A percentile compares a stretch with the other conserved stretches of the same genome.
Evolutionary conservation across 2,329 filamentous ascomycete species (phyloP).

Genomic region (Stagonosporopsis chrysanthemi): DNA sequence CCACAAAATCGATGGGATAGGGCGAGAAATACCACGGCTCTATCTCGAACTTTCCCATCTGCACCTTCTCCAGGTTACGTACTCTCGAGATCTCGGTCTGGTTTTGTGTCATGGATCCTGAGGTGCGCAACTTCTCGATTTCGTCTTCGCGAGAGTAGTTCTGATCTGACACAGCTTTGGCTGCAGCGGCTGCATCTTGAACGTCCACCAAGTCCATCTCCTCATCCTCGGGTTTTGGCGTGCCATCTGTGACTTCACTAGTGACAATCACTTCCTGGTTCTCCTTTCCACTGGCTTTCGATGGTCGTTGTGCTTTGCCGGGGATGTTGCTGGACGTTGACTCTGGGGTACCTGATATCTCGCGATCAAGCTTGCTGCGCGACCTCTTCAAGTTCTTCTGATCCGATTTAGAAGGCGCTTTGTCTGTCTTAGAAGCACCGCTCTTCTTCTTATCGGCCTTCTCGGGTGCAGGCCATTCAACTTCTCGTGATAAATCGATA

Average conservation of each 20-base stretch:
- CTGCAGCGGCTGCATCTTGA: conserved; percentile 59
- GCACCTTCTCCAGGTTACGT: conserved; percentile 89
- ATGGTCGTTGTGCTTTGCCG: conserved; percentile 57
- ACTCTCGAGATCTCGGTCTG: conserved; percentile 96
- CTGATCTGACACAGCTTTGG: conserved; percentile 60
- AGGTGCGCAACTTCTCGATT: conserved; percentile 93
- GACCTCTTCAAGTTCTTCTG: conserved; percentile 57
- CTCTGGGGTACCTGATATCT: conserved; percentile 64
- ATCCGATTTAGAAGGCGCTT: conserved; percentile 54
- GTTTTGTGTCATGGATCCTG: conserved; percentile 98
- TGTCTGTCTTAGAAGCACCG: conserved; percentile 52
- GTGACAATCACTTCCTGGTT: conserved; percentile 60
- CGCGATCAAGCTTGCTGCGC: conserved; percentile 58
- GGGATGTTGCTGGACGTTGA: conserved; percentile 59
- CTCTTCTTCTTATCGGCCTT: conserved; percentile 89
- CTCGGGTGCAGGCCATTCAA: conserved; percentile 94
- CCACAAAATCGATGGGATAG: conserved; percentile 87
- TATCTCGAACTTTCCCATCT: conserved; percentile 90
- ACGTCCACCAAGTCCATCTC: conserved; percentile 61
- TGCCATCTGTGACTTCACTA: conserved; percentile 58
- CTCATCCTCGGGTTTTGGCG: conserved; percentile 60
- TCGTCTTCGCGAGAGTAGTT: conserved; percentile 83
- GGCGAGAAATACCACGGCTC: conserved; percentile 99
- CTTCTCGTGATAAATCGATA: conserved; percentile 86
- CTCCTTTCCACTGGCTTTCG: conserved; percentile 67